phyloP scores from a whole-genome alignment of 768 basidiomycete genomes.

The Candolleomyces eurysporus region DNA sequence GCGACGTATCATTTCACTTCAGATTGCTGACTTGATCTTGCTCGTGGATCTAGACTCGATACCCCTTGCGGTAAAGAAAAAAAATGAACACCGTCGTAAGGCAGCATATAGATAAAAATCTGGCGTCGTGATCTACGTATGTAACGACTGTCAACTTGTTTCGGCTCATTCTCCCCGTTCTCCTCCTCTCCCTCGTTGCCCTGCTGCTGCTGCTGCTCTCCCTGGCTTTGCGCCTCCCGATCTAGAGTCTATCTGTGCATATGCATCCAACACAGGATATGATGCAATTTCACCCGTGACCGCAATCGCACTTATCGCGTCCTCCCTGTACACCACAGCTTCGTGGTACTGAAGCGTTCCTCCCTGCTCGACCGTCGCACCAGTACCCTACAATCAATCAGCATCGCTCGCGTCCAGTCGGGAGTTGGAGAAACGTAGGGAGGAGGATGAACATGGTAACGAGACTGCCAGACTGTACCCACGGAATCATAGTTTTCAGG shows the following conservation, averaged over 20 bases:
- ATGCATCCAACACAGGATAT: too few relatives aligned
- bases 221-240: too few relatives aligned
- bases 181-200: too few relatives aligned
- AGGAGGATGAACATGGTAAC: too few relatives aligned
- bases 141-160: not conserved
- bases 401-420: not conserved
- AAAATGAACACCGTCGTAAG: constrained; percentile 48
- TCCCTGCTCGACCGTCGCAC: constrained; percentile 23
- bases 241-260: too few relatives aligned
- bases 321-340: constrained; percentile 28
- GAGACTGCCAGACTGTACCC: not conserved
- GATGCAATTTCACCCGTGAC: constrained; percentile 3
- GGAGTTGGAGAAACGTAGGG: too few relatives aligned
- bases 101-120: constrained; percentile 57
- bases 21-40: not conserved
- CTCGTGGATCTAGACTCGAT: constrained; percentile 36
- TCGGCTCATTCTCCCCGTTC: too few relatives aligned
- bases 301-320: constrained; percentile 29
- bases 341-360: constrained; percentile 28
- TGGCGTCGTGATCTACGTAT: constrained; percentile 16
- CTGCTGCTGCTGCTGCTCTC: not conserved
- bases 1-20: not conserved
- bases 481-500: constrained; percentile 28
- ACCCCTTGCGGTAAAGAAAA: constrained; percentile 49
- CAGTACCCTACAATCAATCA: constrained; percentile 18